A percentile compares a stretch with the other conserved stretches of the same genome.
phyloP scores from a whole-genome alignment of 192 early-diverging fungal genomes.

The Coemansia sp. region DNA sequence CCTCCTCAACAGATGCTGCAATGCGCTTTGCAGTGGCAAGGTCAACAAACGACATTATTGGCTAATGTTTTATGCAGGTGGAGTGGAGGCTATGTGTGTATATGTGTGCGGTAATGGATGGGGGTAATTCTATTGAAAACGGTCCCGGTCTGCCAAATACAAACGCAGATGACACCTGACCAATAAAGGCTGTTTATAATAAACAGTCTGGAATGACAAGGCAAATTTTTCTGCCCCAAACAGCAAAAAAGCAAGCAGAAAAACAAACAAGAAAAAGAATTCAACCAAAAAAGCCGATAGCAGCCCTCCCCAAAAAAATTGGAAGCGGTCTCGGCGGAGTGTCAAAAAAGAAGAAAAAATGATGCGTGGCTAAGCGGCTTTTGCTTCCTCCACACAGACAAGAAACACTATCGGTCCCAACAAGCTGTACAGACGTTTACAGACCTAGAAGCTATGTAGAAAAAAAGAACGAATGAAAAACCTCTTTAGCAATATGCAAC shows the following conservation, averaged over 20 bases:
- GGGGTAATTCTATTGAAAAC: background rate
- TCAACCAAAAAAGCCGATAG: too few relatives aligned
- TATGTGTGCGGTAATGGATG: background rate
- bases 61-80: background rate
- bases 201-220: too few relatives aligned
- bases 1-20: constrained; percentile 20
- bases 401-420: too few relatives aligned
- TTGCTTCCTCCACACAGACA: background rate
- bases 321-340: background rate
- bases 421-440: too few relatives aligned
- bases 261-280: too few relatives aligned
- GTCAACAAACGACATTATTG: constrained; percentile 17
- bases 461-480: too few relatives aligned
- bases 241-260: too few relatives aligned
- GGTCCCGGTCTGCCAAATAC: background rate
- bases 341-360: background rate
- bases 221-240: too few relatives aligned
- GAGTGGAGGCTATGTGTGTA: too few relatives aligned
- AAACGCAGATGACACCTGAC: background rate
- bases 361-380: background rate
- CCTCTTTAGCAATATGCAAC: too few relatives aligned
- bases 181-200: background rate
- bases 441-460: too few relatives aligned
- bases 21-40: constrained; percentile 32
- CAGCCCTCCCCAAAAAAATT: too few relatives aligned